Conservation (phyloP, 2,329 filamentous ascomycete species). For the Grosmannia clavigera region DNA sequence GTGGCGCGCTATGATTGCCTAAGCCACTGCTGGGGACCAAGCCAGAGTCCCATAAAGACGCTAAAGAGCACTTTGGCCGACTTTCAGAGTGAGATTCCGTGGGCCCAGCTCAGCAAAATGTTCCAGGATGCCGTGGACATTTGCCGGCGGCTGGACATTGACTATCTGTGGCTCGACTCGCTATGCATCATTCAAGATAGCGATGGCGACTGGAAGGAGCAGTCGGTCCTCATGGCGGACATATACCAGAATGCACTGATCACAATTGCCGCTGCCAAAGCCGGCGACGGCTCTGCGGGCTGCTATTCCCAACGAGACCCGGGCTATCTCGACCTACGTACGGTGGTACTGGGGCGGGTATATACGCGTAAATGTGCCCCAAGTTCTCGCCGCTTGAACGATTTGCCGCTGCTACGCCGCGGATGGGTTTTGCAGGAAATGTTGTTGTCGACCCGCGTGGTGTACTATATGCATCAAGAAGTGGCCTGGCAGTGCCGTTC, state of each 20-base stretch:
- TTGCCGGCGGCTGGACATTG: constrained; percentile 5
- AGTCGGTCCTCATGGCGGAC: not conserved
- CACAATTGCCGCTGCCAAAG: not conserved
- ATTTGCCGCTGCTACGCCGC: not conserved
- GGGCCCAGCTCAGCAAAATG: constrained; percentile 3
- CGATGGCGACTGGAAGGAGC: not conserved
- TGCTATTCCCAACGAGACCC: not conserved
- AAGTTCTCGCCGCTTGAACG: not conserved
- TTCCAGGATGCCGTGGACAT: constrained; percentile 10
- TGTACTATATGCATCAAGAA: not conserved
- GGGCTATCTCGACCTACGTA: not conserved
- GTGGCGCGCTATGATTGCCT: constrained; percentile 7
- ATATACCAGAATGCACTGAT: not conserved
- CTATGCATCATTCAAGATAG: constrained; percentile 12
- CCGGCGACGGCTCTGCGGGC: not conserved
- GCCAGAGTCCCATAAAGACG: not conserved
- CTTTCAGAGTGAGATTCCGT: constrained; percentile 1
- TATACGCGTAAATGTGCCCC: not conserved
- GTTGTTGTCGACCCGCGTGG: not conserved
- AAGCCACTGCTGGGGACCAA: constrained; percentile 12
- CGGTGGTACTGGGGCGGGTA: not conserved
- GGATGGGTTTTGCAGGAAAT: not conserved
- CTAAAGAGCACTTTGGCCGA: not conserved
- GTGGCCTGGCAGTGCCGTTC: not conserved
- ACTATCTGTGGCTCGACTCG: constrained; percentile 11